These are phyloP conservation scores for Coemansia sp. DNA, from an alignment of 192 early-diverging fungal genomes.

Conservation along the genomic window DNA sequence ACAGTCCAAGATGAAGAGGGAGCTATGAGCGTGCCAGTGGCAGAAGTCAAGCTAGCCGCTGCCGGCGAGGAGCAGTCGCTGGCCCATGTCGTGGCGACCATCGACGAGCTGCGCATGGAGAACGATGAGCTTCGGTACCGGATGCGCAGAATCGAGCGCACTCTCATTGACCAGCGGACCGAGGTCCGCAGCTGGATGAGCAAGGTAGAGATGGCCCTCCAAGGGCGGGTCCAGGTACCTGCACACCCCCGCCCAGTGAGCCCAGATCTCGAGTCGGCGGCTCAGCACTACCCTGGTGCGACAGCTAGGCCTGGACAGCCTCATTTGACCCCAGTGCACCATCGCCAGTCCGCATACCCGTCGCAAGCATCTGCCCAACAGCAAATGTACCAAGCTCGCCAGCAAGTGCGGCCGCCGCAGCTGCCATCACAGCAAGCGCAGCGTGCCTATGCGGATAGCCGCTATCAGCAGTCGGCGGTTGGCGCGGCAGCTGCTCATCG, in stretches of 20 bases:
- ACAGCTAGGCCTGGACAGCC: neutral
- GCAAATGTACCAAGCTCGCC: neutral
- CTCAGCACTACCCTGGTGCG: neutral
- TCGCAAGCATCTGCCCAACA: neutral
- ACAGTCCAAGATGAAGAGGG: neutral
- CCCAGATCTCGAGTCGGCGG: conserved; percentile 6
- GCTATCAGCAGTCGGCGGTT: conserved; percentile 1
- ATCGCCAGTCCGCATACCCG: neutral
- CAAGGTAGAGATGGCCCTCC: conserved; percentile 34
- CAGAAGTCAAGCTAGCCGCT: neutral
- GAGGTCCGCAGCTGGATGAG: conserved; percentile 48
- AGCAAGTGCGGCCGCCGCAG: neutral
- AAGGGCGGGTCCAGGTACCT: neutral
- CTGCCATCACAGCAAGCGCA: conserved; percentile 7
- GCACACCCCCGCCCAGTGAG: neutral
- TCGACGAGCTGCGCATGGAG: conserved; percentile 40
- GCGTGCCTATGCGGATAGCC: neutral
- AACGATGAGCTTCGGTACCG: conserved; percentile 43
- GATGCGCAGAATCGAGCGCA: conserved; percentile 35
- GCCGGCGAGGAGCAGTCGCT: neutral
- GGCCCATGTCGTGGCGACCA: neutral
- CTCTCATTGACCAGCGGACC: conserved; percentile 35
- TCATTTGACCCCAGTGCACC: neutral
- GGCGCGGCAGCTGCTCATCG: neutral
- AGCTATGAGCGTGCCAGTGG: neutral